These are phyloP conservation scores for Mortierella sp. DNA, from an alignment of 371 early-diverging fungal genomes.

Conservation along the genomic window DNA sequence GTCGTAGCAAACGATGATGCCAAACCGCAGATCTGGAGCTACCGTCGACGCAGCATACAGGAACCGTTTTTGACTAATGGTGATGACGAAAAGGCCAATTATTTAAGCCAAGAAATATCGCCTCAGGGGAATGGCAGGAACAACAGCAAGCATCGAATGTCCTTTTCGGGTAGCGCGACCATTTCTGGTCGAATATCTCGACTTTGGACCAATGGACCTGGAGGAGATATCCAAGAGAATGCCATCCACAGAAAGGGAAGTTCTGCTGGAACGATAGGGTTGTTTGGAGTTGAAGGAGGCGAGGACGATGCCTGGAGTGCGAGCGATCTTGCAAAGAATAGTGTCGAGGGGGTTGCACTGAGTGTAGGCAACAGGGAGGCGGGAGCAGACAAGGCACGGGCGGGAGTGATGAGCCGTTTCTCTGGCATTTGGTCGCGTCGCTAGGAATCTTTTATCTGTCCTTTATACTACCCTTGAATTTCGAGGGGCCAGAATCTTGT, in stretches of 20 bases:
- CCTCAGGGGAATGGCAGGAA: background rate
- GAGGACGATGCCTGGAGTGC: background rate
- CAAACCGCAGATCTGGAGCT: background rate
- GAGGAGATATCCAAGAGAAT: constrained; percentile 16
- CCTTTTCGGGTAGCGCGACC: constrained; percentile 48
- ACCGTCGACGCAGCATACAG: constrained; percentile 41
- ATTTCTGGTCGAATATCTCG: constrained; percentile 54
- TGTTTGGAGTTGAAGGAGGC: background rate
- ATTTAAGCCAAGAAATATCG: background rate
- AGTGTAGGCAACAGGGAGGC: constrained; percentile 3
- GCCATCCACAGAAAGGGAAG: background rate
- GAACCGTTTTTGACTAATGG: constrained; percentile 17
- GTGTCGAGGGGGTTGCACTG: background rate
- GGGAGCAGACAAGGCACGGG: constrained; percentile 13
- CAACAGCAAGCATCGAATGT: constrained; percentile 11
- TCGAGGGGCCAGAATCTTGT: background rate
- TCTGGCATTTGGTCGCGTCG: constrained; percentile 52
- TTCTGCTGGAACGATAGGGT: constrained; percentile 13
- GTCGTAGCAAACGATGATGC: constrained; percentile 2
- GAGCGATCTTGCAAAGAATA: background rate
- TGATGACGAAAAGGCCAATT: background rate
- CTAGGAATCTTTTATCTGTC: background rate
- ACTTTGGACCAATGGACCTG: constrained; percentile 29
- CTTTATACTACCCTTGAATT: background rate
- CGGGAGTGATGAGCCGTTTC: constrained; percentile 40